Conservation (phyloP, 306 rosid genomes). For the Clitoria ternatea region DNA sequence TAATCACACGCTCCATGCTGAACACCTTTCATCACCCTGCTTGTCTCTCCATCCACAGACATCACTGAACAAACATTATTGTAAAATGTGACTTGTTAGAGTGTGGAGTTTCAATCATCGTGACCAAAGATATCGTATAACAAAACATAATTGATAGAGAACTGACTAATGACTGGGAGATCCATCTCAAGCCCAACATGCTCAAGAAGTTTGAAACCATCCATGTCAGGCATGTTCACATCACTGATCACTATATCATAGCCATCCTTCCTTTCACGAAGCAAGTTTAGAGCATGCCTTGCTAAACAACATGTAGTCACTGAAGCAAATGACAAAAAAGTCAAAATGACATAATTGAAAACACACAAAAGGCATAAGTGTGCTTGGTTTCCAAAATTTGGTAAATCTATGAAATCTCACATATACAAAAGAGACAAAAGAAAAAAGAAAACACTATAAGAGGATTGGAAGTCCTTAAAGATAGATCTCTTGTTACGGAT, state of each 20-base stretch:
- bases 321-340: slow-evolving; percentile 33
- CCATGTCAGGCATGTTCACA: slow-evolving; percentile 99
- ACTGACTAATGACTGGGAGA: slow-evolving; percentile 96
- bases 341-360: slow-evolving; percentile 20
- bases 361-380: background rate
- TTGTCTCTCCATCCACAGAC: slow-evolving; percentile 98
- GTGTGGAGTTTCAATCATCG: slow-evolving; percentile 26
- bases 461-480: background rate
- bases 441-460: background rate
- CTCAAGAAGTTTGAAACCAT: slow-evolving; percentile 98
- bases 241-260: slow-evolving; percentile 95
- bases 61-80: slow-evolving; percentile 70
- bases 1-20: slow-evolving; percentile 99
- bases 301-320: slow-evolving; percentile 92
- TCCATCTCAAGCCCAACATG: slow-evolving; percentile 99
- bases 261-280: slow-evolving; percentile 83
- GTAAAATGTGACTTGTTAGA: slow-evolving; percentile 41
- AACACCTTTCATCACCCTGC: slow-evolving; percentile 97
- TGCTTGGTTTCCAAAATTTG: background rate
- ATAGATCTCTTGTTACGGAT: background rate
- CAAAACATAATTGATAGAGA: slow-evolving; percentile 37
- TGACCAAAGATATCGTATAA: slow-evolving; percentile 28
- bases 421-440: background rate
- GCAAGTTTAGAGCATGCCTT: slow-evolving; percentile 73
- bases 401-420: background rate